phyloP scores from a whole-genome alignment of 1,139 yeast species.

The Kluyveromyces sp. region DNA sequence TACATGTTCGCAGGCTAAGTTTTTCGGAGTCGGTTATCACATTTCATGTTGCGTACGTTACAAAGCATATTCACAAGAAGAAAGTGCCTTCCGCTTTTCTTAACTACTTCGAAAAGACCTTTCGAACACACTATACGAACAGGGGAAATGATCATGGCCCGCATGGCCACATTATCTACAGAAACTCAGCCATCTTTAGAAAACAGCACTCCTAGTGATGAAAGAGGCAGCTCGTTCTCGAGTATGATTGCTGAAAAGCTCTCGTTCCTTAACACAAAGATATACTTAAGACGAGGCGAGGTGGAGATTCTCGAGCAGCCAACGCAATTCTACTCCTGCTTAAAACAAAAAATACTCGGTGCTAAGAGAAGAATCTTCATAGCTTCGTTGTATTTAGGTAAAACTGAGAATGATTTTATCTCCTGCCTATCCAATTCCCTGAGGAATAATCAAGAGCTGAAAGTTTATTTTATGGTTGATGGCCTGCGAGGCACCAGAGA shows the following conservation, averaged over 20 bases:
- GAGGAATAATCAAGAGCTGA: slow-evolving; percentile 48
- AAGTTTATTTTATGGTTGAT: slow-evolving; percentile 72
- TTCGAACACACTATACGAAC: background rate
- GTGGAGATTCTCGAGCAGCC: slow-evolving; percentile 65
- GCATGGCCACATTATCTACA: slow-evolving; percentile 2
- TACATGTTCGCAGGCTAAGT: too few species aligned
- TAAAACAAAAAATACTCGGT: slow-evolving; percentile 47
- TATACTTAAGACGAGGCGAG: slow-evolving; percentile 51
- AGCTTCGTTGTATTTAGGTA: slow-evolving; percentile 84
- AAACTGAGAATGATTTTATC: slow-evolving; percentile 66
- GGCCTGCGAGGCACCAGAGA: slow-evolving; percentile 92
- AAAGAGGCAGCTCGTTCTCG: slow-evolving; percentile 5
- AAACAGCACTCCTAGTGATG: background rate
- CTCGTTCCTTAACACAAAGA: slow-evolving; percentile 39
- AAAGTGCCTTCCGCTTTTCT: slow-evolving; percentile 1
- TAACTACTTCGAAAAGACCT: background rate
- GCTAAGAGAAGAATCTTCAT: slow-evolving; percentile 64
- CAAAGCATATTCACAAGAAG: background rate
- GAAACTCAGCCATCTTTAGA: background rate
- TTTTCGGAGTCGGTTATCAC: background rate
- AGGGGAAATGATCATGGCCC: background rate
- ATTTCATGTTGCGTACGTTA: slow-evolving; percentile 1
- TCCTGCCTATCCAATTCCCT: slow-evolving; percentile 56
- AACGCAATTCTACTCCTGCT: slow-evolving; percentile 53
- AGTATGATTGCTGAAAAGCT: slow-evolving; percentile 13